Percentiles rank a stretch among this genome's conserved stretches.
phyloP scores from a whole-genome alignment of 164 flowering plant species.

The Vitis rotundifolia region DNA sequence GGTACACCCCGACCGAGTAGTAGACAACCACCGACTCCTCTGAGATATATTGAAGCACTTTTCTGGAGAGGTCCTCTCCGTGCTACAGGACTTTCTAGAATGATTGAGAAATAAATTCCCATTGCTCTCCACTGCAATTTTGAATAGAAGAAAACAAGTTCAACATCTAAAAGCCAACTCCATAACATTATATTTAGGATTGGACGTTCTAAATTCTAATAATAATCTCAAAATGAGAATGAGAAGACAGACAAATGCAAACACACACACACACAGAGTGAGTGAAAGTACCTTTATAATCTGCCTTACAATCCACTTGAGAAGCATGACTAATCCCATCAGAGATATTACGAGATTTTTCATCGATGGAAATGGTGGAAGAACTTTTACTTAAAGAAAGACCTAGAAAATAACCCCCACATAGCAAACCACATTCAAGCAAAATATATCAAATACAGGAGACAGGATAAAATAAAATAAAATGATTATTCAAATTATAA shows the following conservation, averaged over 20 bases:
- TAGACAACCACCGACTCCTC: conserved; percentile 30
- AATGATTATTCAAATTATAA: background rate
- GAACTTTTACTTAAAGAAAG: conserved; percentile 48
- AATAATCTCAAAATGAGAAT: background rate
- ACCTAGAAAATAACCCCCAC: conserved; percentile 38
- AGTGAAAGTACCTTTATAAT: conserved; percentile 34
- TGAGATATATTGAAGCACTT: conserved; percentile 33
- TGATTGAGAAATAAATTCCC: conserved; percentile 32
- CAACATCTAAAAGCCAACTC: background rate
- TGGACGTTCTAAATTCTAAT: background rate
- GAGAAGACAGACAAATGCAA: background rate
- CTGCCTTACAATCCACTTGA: conserved; percentile 22
- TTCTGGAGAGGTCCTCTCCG: conserved; percentile 27
- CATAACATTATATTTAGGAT: background rate
- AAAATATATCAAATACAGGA: background rate
- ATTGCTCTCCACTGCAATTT: conserved; percentile 39
- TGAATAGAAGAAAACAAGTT: background rate
- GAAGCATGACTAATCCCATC: conserved; percentile 26
- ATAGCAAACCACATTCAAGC: conserved; percentile 6
- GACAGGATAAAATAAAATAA: background rate
- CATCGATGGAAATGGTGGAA: conserved; percentile 23
- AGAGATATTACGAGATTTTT: conserved; percentile 16
- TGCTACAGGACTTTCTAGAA: conserved; percentile 28
- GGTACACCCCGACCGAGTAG: conserved; percentile 23
- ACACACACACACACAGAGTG: background rate